Evolutionary conservation across 169 alveolate species (phyloP).

Genomic region (Neospora caninum): DNA sequence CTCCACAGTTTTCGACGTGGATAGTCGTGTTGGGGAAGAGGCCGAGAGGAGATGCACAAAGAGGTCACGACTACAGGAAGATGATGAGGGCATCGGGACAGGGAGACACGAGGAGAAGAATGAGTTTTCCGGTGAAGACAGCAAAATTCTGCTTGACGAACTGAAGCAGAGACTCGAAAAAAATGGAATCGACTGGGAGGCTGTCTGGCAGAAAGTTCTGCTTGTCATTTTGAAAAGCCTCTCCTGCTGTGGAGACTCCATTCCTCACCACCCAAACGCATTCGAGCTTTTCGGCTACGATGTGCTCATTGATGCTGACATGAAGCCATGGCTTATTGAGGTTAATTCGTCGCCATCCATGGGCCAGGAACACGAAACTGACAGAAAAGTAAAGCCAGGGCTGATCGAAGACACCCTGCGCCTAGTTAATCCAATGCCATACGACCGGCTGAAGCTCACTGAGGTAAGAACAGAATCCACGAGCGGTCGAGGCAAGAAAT

Average conservation of each 20-base stretch:
- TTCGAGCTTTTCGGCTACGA: slow-evolving; percentile 92
- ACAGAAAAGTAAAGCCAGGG: neutral
- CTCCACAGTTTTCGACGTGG: neutral
- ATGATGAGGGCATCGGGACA: no score
- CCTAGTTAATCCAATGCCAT: neutral
- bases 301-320: slow-evolving; percentile 87
- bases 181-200: slow-evolving; percentile 10
- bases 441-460: slow-evolving; percentile 25
- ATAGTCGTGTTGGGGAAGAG: neutral
- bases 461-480: neutral
- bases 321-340: slow-evolving; percentile 94
- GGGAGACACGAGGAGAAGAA: neutral
- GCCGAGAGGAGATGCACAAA: neutral
- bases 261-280: slow-evolving; percentile 65
- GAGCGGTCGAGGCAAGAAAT: no score
- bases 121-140: neutral
- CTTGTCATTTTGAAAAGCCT: slow-evolving; percentile 26
- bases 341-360: slow-evolving; percentile 89
- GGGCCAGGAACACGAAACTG: slow-evolving; percentile 27
- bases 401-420: slow-evolving; percentile 35
- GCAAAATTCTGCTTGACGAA: slow-evolving; percentile 29
- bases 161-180: slow-evolving; percentile 11
- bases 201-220: neutral
- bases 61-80: no score
- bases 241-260: slow-evolving; percentile 14